Percentiles rank a stretch among this genome's conserved stretches.
Evolutionary conservation across 345 rosid genomes (phyloP).

Genomic region (Alliaria petiolata): DNA sequence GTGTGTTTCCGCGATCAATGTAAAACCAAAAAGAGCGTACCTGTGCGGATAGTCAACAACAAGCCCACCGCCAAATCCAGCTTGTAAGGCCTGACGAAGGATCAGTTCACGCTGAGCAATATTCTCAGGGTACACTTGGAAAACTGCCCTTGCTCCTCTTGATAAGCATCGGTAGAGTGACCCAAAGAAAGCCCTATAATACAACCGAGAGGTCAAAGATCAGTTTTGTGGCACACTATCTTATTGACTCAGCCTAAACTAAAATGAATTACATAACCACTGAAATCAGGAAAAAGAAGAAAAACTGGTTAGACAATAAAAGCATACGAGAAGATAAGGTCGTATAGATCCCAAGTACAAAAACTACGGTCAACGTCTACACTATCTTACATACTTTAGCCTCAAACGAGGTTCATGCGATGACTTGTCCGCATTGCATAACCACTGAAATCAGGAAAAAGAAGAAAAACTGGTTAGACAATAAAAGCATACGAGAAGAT

Average conservation of each 20-base stretch:
- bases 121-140: conserved; percentile 88
- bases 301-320: neutral
- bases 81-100: conserved; percentile 72
- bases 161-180: conserved; percentile 76
- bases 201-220: neutral
- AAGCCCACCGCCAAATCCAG: conserved; percentile 93
- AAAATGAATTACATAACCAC: conserved; percentile 55
- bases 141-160: conserved; percentile 90
- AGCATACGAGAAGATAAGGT: neutral
- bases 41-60: conserved; percentile 94
- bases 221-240: neutral
- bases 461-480: neutral
- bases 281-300: conserved; percentile 16
- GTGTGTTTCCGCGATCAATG: neutral
- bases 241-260: neutral
- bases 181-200: conserved; percentile 77
- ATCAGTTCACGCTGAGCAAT: conserved; percentile 79
- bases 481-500: neutral
- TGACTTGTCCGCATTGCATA: conserved; percentile 97
- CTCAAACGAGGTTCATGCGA: conserved; percentile 85
- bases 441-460: conserved; percentile 51
- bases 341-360: neutral
- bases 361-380: neutral
- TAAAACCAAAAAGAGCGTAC: conserved; percentile 33
- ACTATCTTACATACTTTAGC: conserved; percentile 85